Conservation (phyloP, 2,329 filamentous ascomycete genomes). For the Elsinoe fawcettii region DNA sequence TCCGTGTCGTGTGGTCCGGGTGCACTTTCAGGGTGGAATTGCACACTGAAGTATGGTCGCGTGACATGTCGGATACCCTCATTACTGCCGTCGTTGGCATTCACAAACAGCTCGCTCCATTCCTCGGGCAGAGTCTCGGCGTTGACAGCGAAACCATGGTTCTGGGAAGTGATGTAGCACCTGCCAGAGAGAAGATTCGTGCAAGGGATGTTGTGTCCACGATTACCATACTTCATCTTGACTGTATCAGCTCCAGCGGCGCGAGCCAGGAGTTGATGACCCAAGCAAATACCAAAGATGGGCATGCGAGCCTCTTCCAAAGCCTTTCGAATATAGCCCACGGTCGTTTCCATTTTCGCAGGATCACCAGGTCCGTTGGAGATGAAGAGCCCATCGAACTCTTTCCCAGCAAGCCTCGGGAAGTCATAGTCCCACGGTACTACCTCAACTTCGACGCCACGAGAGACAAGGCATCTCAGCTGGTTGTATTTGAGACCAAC, state of each 20-base stretch:
- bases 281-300: slow-evolving; percentile 92
- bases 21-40: slow-evolving; percentile 97
- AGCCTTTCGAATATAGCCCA: slow-evolving; percentile 68
- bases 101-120: slow-evolving; percentile 94
- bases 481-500: slow-evolving; percentile 99
- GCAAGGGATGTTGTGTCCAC: slow-evolving; percentile 96
- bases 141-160: slow-evolving; percentile 94
- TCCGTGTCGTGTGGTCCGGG: slow-evolving; percentile 93
- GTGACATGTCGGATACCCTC: slow-evolving; percentile 86
- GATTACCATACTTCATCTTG: slow-evolving; percentile 99
- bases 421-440: slow-evolving; percentile 97
- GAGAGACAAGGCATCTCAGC: slow-evolving; percentile 80
- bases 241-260: slow-evolving; percentile 75
- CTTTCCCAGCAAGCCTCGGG: slow-evolving; percentile 62
- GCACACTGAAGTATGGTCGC: slow-evolving; percentile 96
- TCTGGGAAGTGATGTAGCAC: slow-evolving; percentile 98
- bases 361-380: slow-evolving; percentile 97
- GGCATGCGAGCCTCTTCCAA: slow-evolving; percentile 74
- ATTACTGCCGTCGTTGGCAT: slow-evolving; percentile 96
- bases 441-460: slow-evolving; percentile 88
- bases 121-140: slow-evolving; percentile 62
- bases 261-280: slow-evolving; percentile 84
- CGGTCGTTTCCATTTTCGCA: slow-evolving; percentile 69
- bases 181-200: slow-evolving; percentile 91
- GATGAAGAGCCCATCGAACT: slow-evolving; percentile 95